Base-by-base conservation (phyloP, 805 yeast genomes). In the Millerago galiae region DNA sequence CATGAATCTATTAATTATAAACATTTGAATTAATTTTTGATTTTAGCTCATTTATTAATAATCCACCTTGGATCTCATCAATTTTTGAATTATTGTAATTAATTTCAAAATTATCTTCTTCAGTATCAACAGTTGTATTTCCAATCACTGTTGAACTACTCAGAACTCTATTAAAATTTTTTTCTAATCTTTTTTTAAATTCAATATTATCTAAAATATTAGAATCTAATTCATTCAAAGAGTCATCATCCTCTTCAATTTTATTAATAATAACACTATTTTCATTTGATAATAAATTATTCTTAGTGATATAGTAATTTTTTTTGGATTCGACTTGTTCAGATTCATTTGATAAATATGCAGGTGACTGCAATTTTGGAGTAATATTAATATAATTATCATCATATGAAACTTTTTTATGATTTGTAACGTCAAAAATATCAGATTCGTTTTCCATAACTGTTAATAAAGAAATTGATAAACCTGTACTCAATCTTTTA, bases 401-500 rank as follows among this genome's bases (percentile, higher is more conserved):
- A 47, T 55, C 55, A 38, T 52, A 52, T 14, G 55, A 47, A 10
- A 52, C 50, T 2, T 43, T 34, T 34, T 48, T 42, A 17, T 39
- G 39, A 2, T 28, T 5, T 5, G 33, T 30, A 13, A n/a, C 12
- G 9, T 42, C 45, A 32, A 26, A 13, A n/a, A 13, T 9, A 21
- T 16, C 31, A 24, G 30, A 28, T 8, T 50, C 41, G 21, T 47
- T 53, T 29, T 60, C 64, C 17, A 53, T 32, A 6, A 60, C 61
- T 1, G 61, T 60, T 24, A 60, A 36, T 17, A 60, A 40, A 11
- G 62, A 51, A 4, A 60, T 38, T 4, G 54, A 41, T 3, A 60
- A 43, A 1, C 65, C 65, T 3, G 58, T 52, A 37, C 61, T 58
- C 13, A 50, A 33, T 38, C 62, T 49, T 34, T 55, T 58, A 31